A percentile compares a stretch with the other conserved stretches of the same genome.
Conservation (phyloP, 176 grass and related monocot species). For the Oryza glaberrima region DNA sequence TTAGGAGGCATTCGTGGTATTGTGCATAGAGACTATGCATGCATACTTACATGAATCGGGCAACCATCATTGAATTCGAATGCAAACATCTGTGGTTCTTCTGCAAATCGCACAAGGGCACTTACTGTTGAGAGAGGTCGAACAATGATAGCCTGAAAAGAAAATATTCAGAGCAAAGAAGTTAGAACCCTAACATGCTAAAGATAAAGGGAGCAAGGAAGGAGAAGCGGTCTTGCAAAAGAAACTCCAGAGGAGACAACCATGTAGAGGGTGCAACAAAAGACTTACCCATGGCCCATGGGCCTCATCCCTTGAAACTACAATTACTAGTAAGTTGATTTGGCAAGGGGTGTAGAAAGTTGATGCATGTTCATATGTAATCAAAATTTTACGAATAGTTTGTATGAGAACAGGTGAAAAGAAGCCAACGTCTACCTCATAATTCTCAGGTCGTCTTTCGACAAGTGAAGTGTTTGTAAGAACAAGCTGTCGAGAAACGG, state of each 20-base stretch:
- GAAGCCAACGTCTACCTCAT: constrained; percentile 63
- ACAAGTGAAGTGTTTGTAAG: constrained; percentile 85
- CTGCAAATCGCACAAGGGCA: constrained; percentile 92
- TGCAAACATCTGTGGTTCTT: constrained; percentile 99
- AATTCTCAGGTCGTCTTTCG: constrained; percentile 94
- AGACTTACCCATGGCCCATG: background rate
- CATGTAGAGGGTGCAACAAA: background rate
- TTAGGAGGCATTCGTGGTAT: constrained; percentile 32
- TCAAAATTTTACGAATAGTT: constrained; percentile 23
- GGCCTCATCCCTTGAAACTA: constrained; percentile 1
- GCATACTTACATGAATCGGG: constrained; percentile 90
- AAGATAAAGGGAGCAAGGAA: background rate
- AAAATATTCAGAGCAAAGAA: constrained; percentile 31
- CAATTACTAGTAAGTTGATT: constrained; percentile 16
- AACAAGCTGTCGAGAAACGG: constrained; percentile 93
- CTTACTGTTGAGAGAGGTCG: constrained; percentile 79
- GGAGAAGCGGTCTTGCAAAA: constrained; percentile 19
- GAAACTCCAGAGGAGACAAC: constrained; percentile 8
- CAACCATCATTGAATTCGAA: constrained; percentile 98
- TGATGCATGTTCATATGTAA: background rate
- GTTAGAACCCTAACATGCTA: constrained; percentile 35
- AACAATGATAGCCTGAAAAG: constrained; percentile 84
- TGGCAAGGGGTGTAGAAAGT: constrained; percentile 9
- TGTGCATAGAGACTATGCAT: constrained; percentile 5
- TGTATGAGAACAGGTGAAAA: background rate